Conservation (phyloP, 768 basidiomycete species). For the Xerocomellus chrysenteron region DNA sequence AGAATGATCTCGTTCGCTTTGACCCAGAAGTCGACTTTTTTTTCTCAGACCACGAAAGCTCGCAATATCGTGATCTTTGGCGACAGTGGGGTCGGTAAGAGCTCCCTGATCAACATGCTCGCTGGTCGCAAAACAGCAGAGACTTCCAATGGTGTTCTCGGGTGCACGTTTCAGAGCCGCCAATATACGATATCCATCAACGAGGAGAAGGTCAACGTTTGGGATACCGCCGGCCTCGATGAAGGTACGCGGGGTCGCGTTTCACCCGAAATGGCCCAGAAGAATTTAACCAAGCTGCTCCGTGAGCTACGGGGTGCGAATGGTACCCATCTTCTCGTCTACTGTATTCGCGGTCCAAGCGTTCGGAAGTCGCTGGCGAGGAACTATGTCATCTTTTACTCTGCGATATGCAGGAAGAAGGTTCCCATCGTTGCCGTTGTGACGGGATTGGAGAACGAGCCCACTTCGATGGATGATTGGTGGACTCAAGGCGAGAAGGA, state of each 20-base stretch:
- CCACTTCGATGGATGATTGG: slow-evolving; percentile 36
- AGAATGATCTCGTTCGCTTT: neutral
- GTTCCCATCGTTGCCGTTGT: slow-evolving; percentile 34
- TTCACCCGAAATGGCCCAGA: slow-evolving; percentile 26
- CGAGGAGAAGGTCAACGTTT: slow-evolving; percentile 21
- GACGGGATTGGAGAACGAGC: slow-evolving; percentile 35
- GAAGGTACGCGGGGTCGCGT: slow-evolving; percentile 28
- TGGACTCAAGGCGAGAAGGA: slow-evolving; percentile 35
- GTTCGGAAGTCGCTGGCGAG: slow-evolving; percentile 25
- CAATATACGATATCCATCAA: slow-evolving; percentile 23
- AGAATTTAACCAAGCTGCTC: slow-evolving; percentile 29
- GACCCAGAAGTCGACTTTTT: neutral
- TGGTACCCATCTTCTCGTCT: slow-evolving; percentile 33
- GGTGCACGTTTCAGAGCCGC: slow-evolving; percentile 37
- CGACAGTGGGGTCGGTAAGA: slow-evolving; percentile 43
- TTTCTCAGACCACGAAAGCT: slow-evolving; percentile 1
- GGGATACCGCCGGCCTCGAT: slow-evolving; percentile 36
- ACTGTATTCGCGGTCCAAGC: slow-evolving; percentile 33
- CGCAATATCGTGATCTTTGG: slow-evolving; percentile 45
- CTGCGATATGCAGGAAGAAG: slow-evolving; percentile 31
- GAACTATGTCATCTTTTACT: slow-evolving; percentile 34
- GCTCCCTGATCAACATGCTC: slow-evolving; percentile 45
- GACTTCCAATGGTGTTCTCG: slow-evolving; percentile 30
- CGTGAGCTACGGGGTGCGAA: slow-evolving; percentile 27
- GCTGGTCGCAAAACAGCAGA: slow-evolving; percentile 27